phyloP scores from a whole-genome alignment of 2,329 filamentous ascomycete species.

The Bimuria novae-zelandiae region DNA sequence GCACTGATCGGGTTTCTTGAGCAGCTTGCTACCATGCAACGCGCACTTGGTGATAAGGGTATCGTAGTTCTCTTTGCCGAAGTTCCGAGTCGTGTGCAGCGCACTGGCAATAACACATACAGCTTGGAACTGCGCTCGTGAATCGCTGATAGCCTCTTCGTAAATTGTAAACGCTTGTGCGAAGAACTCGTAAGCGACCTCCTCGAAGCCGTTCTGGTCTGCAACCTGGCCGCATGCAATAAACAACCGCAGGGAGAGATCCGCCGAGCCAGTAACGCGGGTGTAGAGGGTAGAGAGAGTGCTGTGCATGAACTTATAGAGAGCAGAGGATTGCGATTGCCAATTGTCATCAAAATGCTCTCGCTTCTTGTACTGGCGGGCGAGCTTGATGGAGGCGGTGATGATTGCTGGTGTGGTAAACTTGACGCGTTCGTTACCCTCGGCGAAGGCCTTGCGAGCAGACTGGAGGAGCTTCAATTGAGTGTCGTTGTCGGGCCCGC shows the following conservation, averaged over 20 bases:
- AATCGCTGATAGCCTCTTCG: conserved; percentile 94
- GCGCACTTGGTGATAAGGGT: conserved; percentile 98
- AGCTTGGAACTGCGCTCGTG: conserved; percentile 95
- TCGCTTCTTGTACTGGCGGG: conserved; percentile 82
- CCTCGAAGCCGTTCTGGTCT: conserved; percentile 88
- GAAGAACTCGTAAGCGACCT: conserved; percentile 97
- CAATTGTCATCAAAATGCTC: conserved; percentile 85
- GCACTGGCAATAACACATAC: conserved; percentile 92
- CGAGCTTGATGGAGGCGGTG: conserved; percentile 86
- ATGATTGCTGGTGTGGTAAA: conserved; percentile 94
- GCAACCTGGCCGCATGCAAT: conserved; percentile 91
- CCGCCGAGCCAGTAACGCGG: conserved; percentile 82
- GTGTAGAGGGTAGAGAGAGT: conserved; percentile 85
- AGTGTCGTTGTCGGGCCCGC: conserved; percentile 83
- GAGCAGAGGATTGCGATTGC: conserved; percentile 73
- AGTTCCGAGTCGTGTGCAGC: conserved; percentile 85
- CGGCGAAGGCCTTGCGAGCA: conserved; percentile 81
- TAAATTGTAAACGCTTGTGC: conserved; percentile 98
- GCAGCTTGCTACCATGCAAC: conserved; percentile 91
- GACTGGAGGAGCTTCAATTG: conserved; percentile 94
- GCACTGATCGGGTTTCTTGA: conserved; percentile 98
- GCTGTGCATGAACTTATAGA: conserved; percentile 96
- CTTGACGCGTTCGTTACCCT: conserved; percentile 93
- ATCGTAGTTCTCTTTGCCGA: conserved; percentile 97
- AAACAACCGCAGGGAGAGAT: conserved; percentile 87